Evolutionary conservation across 208 protist genomes (phyloP).

Genomic region (Endotrypanum monterogeii): DNA sequence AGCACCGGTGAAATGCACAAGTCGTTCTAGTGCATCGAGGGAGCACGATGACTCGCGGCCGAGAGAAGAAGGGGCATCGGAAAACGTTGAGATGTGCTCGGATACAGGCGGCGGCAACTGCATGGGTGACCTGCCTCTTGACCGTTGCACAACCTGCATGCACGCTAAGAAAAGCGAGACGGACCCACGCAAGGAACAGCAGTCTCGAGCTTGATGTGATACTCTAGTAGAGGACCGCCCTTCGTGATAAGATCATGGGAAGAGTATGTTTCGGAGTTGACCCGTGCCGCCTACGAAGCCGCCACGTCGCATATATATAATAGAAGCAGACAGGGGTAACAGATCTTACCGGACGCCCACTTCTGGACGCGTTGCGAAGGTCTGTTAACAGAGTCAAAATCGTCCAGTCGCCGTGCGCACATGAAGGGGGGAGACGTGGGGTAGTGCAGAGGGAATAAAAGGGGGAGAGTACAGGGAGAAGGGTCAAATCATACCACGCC

Average conservation of each 20-base stretch:
- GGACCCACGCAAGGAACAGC: not conserved
- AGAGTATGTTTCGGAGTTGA: not conserved
- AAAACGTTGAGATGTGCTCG: not conserved
- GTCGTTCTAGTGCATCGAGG: constrained; percentile 34
- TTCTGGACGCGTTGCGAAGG: not conserved
- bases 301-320: not conserved
- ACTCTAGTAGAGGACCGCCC: not conserved
- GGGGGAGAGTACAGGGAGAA: not conserved
- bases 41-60: constrained; percentile 11
- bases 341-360: not conserved
- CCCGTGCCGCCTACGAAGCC: not conserved
- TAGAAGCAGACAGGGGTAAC: not conserved
- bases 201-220: not conserved
- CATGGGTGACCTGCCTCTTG: not conserved
- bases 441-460: constrained; percentile 1
- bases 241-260: not conserved
- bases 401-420: not conserved
- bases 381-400: not conserved
- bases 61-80: not conserved
- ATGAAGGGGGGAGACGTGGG: not conserved
- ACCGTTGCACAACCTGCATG: not conserved
- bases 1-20: constrained; percentile 33
- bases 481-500: not conserved
- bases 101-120: not conserved
- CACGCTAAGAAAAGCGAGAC: constrained; percentile 4